Percentiles rank a stretch among this genome's conserved stretches.
Evolutionary conservation across 2,329 filamentous ascomycete genomes (phyloP).

Genomic region (Hymenoscyphus linearis): DNA sequence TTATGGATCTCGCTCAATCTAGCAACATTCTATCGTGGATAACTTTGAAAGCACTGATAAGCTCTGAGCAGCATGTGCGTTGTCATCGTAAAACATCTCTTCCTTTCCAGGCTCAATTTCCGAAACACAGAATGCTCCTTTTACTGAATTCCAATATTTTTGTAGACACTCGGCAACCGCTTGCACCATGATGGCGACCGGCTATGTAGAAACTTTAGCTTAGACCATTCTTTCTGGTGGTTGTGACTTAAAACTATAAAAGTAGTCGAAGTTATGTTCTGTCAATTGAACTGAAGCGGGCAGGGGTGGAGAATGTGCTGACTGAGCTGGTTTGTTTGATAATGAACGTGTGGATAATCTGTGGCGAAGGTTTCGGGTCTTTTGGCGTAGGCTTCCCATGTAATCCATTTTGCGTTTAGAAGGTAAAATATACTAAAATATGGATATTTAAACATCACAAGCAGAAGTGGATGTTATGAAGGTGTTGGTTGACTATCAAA

Average conservation of each 20-base stretch:
- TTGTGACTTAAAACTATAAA: constrained; percentile 2
- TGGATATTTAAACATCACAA: too few relatives aligned
- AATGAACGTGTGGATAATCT: too few relatives aligned
- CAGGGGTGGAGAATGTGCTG: background rate
- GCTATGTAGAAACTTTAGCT: background rate
- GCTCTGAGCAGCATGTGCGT: constrained; percentile 19
- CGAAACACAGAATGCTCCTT: constrained; percentile 21
- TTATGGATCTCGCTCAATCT: constrained; percentile 13
- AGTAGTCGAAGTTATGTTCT: constrained; percentile 6
- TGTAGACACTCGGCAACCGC: constrained; percentile 17
- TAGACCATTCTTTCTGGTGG: too few relatives aligned
- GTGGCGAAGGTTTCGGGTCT: too few relatives aligned
- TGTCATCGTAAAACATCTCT: constrained; percentile 24
- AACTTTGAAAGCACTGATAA: constrained; percentile 16
- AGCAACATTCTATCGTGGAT: constrained; percentile 11
- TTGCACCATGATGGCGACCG: constrained; percentile 20
- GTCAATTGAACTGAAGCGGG: background rate
- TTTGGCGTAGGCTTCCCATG: too few relatives aligned
- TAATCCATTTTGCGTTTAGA: too few relatives aligned
- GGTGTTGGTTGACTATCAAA: too few relatives aligned
- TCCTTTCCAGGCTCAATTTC: constrained; percentile 23
- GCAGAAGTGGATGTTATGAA: too few relatives aligned
- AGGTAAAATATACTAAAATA: too few relatives aligned
- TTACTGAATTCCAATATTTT: constrained; percentile 18
- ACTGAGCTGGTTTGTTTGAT: background rate